These are phyloP conservation scores for Abrus pulchellus DNA, from an alignment of 306 rosid genomes.

Conservation along the genomic window DNA sequence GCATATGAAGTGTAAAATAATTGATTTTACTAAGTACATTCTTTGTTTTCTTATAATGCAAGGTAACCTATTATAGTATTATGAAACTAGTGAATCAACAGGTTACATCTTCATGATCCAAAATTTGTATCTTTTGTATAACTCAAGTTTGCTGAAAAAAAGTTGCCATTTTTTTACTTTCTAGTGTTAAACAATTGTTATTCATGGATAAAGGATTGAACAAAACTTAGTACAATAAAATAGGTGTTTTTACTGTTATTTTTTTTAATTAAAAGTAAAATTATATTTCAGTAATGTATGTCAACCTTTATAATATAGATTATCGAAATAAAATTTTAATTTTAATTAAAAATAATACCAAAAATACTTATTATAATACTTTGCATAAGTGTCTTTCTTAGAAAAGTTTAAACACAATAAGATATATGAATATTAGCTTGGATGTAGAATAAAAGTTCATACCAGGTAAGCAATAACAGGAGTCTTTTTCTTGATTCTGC, in stretches of 20 bases:
- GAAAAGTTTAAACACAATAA: no score
- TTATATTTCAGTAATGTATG: no score
- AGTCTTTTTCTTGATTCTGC: conserved; percentile 19
- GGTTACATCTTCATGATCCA: neutral
- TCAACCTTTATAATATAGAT: no score
- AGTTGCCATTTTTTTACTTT: neutral
- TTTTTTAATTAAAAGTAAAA: no score
- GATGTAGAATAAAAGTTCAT: neutral
- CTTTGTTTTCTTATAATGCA: neutral
- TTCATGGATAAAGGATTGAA: neutral
- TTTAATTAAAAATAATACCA: no score
- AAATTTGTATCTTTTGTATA: neutral
- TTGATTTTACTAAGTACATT: neutral
- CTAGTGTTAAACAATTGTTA: neutral
- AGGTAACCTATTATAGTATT: neutral
- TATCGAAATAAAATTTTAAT: no score
- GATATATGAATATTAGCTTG: neutral
- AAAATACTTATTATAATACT: no score
- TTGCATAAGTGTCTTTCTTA: no score
- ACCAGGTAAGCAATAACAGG: conserved; percentile 17
- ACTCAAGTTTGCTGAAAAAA: neutral
- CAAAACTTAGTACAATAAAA: no score
- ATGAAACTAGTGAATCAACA: neutral
- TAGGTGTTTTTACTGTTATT: no score
- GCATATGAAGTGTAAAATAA: neutral